phyloP scores from a whole-genome alignment of 2,329 filamentous ascomycete species.

The Pestalotiopsis sp. region DNA sequence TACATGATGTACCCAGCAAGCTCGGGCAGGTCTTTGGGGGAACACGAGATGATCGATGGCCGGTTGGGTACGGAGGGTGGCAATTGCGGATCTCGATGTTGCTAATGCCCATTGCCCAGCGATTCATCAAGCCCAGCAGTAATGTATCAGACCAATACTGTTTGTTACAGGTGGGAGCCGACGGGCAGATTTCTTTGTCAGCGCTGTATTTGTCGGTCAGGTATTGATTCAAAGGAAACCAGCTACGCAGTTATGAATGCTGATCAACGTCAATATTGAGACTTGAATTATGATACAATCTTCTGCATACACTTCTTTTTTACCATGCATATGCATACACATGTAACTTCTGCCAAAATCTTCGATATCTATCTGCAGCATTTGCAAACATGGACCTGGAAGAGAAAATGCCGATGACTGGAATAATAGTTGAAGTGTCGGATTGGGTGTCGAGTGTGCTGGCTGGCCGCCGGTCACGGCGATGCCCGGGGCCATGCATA shows the following conservation, averaged over 20 bases:
- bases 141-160: neutral
- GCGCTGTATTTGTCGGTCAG: too few relatives aligned
- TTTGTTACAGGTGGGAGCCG: neutral
- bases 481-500: neutral
- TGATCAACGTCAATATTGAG: too few relatives aligned
- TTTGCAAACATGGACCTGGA: too few relatives aligned
- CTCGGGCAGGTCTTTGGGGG: neutral
- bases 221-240: too few relatives aligned
- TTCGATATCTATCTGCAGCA: too few relatives aligned
- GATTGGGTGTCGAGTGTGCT: neutral
- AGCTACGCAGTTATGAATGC: too few relatives aligned
- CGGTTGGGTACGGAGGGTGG: neutral
- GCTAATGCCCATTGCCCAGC: neutral
- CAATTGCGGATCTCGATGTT: neutral
- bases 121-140: neutral
- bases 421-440: neutral
- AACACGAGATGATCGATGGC: neutral
- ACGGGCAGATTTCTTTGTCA: neutral
- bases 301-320: too few relatives aligned
- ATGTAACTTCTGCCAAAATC: too few relatives aligned
- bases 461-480: neutral
- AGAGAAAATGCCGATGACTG: too few relatives aligned
- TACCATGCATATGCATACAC: too few relatives aligned
- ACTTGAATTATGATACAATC: too few relatives aligned
- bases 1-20: neutral